Evolutionary conservation across 805 yeast genomes (phyloP).

Genomic region (Cyberlindnera subsufficiens): DNA sequence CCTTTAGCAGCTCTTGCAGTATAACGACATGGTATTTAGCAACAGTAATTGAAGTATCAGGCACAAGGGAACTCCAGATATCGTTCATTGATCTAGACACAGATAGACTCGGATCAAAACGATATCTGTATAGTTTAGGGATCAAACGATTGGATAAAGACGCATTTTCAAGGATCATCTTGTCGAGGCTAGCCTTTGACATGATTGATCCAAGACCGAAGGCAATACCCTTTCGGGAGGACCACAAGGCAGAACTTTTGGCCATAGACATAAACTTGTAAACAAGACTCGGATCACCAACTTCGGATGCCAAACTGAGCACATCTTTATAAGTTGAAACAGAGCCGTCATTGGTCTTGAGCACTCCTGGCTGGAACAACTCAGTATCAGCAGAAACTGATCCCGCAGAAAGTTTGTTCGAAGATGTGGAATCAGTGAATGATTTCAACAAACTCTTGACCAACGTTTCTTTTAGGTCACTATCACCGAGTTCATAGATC

Average conservation of each 20-base stretch:
- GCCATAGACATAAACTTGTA: constrained; percentile 93
- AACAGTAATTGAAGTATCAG: constrained; percentile 48
- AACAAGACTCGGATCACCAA: constrained; percentile 91
- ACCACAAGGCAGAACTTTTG: constrained; percentile 82
- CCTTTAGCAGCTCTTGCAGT: constrained; percentile 52
- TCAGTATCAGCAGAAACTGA: constrained; percentile 73
- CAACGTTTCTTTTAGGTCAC: constrained; percentile 60
- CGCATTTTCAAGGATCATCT: constrained; percentile 48
- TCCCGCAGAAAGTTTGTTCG: constrained; percentile 49
- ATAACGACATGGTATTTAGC: constrained; percentile 51
- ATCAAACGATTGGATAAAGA: constrained; percentile 54
- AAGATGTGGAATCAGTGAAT: constrained; percentile 61
- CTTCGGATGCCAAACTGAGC: constrained; percentile 82
- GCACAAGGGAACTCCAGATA: constrained; percentile 74
- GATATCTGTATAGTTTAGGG: constrained; percentile 78
- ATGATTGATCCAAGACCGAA: constrained; percentile 85
- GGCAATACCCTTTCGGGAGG: constrained; percentile 89
- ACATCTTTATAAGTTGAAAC: constrained; percentile 90
- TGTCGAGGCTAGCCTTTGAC: constrained; percentile 69
- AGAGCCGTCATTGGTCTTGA: constrained; percentile 79
- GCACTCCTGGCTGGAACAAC: constrained; percentile 74
- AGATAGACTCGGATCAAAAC: constrained; percentile 73
- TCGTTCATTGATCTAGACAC: constrained; percentile 82
- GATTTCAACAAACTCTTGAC: constrained; percentile 69
- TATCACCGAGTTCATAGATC: constrained; percentile 71